Evolutionary conservation across 257 asterid species (phyloP).

Genomic region (Solanum clarkiae): DNA sequence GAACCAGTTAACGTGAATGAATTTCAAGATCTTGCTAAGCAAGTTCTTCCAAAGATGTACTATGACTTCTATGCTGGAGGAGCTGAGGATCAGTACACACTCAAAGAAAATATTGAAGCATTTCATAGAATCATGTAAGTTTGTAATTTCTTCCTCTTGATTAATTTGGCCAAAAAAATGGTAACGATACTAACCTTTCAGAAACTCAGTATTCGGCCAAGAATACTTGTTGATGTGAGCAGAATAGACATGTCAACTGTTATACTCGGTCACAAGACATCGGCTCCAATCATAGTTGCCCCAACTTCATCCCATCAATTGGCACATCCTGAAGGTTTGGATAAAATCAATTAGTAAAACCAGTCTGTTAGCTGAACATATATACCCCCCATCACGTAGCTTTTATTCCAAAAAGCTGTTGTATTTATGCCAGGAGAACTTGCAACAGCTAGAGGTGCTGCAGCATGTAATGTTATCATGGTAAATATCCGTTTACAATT

Average conservation of each 20-base stretch:
- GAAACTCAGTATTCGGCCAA: constrained; percentile 31
- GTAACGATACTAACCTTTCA: background rate
- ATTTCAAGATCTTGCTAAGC: no score
- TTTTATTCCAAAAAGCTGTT: background rate
- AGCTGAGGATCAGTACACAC: constrained; percentile 48
- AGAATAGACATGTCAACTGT: constrained; percentile 35
- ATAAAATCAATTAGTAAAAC: background rate
- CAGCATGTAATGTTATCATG: constrained; percentile 46
- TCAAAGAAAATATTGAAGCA: constrained; percentile 37
- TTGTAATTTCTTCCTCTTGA: background rate
- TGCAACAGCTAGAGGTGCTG: constrained; percentile 59
- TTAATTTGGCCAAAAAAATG: background rate
- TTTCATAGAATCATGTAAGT: constrained; percentile 40
- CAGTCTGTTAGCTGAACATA: background rate
- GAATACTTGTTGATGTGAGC: constrained; percentile 49
- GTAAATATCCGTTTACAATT: constrained; percentile 9
- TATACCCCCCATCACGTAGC: background rate
- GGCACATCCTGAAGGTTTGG: constrained; percentile 49
- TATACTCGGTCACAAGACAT: constrained; percentile 31
- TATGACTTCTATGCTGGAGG: no score
- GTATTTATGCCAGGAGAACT: constrained; percentile 34
- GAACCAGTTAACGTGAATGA: no score
- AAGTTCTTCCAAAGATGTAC: no score
- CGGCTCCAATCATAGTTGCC: constrained; percentile 46
- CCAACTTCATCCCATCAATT: constrained; percentile 38